Evolutionary conservation across 1,139 yeast species (phyloP), one percentile per base, ranked within the genome.

Genomic region (Nakaseomyces nivariensis): DNA sequence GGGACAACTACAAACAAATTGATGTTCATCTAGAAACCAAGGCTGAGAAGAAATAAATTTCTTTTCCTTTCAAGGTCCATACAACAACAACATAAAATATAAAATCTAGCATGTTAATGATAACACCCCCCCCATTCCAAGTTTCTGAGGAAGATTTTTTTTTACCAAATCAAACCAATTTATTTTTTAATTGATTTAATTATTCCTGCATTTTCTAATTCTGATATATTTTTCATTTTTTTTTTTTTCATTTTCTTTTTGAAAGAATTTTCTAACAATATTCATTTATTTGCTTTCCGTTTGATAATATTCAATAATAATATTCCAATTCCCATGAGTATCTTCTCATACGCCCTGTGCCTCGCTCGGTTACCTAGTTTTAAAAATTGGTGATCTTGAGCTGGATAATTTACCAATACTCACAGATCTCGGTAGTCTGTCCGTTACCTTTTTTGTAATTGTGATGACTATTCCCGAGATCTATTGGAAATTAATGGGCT

Each of bases 1-100:
- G 90, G 72, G 99, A 94, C 69, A 89, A 90, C 68, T 94, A 94
- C 70, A 84, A 84, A 67, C 80, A 83, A 47, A 90, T 85, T 61
- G 97, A 90, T 68, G 86, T 79, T 52, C 76, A 77, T 60, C 71
- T 82, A 56, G 71, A 63, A 49, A 55, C 55, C 8, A 49, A 52
- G 43, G 29, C 29, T 17, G n/a, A 25, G 17, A 38, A 38, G 9
- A n/a, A 37, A 29, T 29, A 29, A 3, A 29, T 29, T 9, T 9
- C 31, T 9, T 29, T 6, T 9, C 31, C 9, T 29, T 29, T 22
- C 9, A n/a, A 22, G 26, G 4, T 6, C 4, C n/a, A 11, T 13
- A 37, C 13, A n/a, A 47, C n/a, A 22, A 33, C 13, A 26, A 10
- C 27, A 33, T 17, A 25, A 17, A 5, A 10, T 13, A 13, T 10